Percentiles rank a stretch among this genome's conserved stretches.
Evolutionary conservation across 1,284 basidiomycete species (phyloP).

Genomic region (Agroathelia rolfsii): DNA sequence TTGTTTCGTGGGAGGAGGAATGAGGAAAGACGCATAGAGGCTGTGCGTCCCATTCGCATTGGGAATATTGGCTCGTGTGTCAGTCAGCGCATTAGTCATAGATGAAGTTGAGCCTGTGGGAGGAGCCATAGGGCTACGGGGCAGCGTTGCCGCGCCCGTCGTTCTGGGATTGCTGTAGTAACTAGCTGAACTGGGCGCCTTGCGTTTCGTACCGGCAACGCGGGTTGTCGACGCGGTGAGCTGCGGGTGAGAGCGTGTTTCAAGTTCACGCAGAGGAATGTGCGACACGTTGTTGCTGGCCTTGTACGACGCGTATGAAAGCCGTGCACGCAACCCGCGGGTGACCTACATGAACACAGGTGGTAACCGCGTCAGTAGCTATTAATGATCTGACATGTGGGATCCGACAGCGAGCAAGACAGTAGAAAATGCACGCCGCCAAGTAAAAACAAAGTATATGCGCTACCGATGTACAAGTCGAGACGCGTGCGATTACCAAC

Average conservation of each 20-base stretch:
- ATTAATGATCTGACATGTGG: constrained; percentile 12
- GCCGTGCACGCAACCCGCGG: constrained; percentile 62
- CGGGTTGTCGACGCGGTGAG: constrained; percentile 33
- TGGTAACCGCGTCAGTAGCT: constrained; percentile 22
- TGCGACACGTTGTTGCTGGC: constrained; percentile 60
- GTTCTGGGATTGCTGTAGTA: constrained; percentile 41
- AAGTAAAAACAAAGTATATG: constrained; percentile 2
- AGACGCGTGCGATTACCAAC: constrained; percentile 11
- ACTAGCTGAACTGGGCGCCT: constrained; percentile 27
- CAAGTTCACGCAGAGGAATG: constrained; percentile 56
- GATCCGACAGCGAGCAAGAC: constrained; percentile 9
- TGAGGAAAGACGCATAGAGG: constrained; percentile 63
- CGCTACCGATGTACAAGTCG: constrained; percentile 11
- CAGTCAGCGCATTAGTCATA: constrained; percentile 33
- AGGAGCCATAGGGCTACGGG: constrained; percentile 39
- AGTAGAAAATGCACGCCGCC: background rate
- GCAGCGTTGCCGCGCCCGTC: constrained; percentile 26
- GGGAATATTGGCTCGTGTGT: constrained; percentile 16
- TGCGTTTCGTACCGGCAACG: constrained; percentile 49
- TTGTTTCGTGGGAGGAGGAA: constrained; percentile 61
- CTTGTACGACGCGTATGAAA: constrained; percentile 74
- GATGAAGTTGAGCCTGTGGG: constrained; percentile 27
- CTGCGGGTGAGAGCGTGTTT: constrained; percentile 41
- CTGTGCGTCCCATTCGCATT: constrained; percentile 34
- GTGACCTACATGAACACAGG: constrained; percentile 53